phyloP scores from a whole-genome alignment of 2,329 filamentous ascomycete genomes.

The Monosporascus cannonballus region DNA sequence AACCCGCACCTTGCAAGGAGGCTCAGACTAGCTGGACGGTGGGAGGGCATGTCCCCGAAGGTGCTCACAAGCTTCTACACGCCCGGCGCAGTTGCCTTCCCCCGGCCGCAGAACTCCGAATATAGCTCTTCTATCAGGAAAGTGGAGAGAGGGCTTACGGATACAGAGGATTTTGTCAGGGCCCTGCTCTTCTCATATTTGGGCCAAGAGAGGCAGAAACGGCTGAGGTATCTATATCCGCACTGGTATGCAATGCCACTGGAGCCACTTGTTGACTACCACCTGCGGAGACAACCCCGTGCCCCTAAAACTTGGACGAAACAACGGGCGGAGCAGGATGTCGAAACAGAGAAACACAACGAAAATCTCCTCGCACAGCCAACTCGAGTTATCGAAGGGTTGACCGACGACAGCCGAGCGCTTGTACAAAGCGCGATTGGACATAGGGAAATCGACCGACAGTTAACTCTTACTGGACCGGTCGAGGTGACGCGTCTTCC shows the following conservation, averaged over 20 bases:
- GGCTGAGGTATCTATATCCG: constrained; percentile 8
- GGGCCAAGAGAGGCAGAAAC: constrained; percentile 4
- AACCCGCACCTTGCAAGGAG: constrained; percentile 10
- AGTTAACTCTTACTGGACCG: background rate
- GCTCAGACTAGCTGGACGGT: constrained; percentile 11
- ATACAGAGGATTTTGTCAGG: constrained; percentile 8
- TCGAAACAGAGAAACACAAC: constrained; percentile 1
- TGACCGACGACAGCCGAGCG: background rate
- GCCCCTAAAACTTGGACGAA: background rate
- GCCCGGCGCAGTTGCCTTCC: background rate
- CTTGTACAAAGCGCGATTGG: background rate
- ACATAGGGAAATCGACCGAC: background rate
- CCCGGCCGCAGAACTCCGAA: background rate
- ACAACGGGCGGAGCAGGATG: constrained; percentile 1
- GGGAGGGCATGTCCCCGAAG: constrained; percentile 14
- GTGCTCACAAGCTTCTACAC: constrained; percentile 13
- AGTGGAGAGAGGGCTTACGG: constrained; percentile 8
- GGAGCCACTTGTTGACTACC: constrained; percentile 12
- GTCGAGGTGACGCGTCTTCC: background rate
- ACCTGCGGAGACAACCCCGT: constrained; percentile 5
- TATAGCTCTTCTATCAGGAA: background rate
- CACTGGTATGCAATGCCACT: constrained; percentile 15
- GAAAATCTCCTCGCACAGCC: background rate
- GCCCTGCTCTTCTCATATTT: constrained; percentile 19
- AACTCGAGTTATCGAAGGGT: background rate